Evolutionary conservation across 148 eudicot species (phyloP).

Genomic region (Agrostemma githago): DNA sequence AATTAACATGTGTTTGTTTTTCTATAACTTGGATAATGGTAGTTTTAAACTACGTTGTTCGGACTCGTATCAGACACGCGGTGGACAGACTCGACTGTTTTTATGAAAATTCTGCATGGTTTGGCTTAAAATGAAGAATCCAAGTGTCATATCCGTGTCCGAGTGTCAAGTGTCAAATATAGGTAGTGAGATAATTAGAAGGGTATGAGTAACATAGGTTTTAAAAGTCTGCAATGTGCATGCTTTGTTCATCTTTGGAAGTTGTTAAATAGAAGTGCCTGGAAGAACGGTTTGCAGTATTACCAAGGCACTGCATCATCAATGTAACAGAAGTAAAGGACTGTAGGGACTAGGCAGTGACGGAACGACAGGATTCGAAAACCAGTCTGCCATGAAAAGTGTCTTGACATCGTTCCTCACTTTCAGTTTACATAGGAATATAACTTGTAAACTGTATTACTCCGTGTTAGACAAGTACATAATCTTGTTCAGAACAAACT

Average conservation of each 20-base stretch:
- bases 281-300: neutral
- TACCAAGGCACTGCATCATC: neutral
- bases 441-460: neutral
- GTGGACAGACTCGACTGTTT: too few relatives aligned
- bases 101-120: too few relatives aligned
- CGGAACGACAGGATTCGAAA: neutral
- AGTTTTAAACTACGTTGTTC: too few relatives aligned
- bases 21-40: neutral
- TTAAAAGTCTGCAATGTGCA: too few relatives aligned
- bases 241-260: too few relatives aligned
- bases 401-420: neutral
- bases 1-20: neutral
- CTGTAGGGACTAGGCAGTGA: neutral
- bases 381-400: neutral
- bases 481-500: neutral
- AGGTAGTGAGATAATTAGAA: too few relatives aligned
- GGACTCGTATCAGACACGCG: too few relatives aligned
- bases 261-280: neutral
- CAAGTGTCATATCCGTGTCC: too few relatives aligned
- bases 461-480: too few relatives aligned
- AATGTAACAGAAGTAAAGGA: neutral
- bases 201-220: too few relatives aligned
- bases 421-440: neutral
- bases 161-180: too few relatives aligned
- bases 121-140: too few relatives aligned